phyloP scores from a whole-genome alignment of 2,329 filamentous ascomycete species.

The Emergomyces orientalis region DNA sequence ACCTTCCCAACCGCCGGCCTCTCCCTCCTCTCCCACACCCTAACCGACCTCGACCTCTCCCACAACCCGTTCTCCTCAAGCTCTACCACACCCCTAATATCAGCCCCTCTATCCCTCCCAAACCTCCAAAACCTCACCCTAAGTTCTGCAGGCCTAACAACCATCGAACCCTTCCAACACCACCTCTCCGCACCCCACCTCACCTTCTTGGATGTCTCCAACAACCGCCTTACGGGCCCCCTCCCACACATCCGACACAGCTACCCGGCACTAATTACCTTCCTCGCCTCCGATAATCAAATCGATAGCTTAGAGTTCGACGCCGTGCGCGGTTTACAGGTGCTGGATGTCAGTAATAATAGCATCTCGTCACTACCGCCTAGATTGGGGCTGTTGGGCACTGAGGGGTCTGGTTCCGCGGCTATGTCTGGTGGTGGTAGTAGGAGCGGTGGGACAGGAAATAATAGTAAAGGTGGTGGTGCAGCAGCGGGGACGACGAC shows the following conservation, averaged over 20 bases:
- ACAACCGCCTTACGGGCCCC: conserved; percentile 63
- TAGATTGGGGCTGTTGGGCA: conserved; percentile 66
- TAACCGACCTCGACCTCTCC: conserved; percentile 64
- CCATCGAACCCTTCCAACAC: conserved; percentile 55
- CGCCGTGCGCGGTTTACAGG: conserved; percentile 61
- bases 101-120: conserved; percentile 58
- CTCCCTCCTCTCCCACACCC: conserved; percentile 58
- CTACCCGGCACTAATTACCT: conserved; percentile 61
- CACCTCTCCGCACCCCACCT: conserved; percentile 65
- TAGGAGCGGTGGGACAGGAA: background rate
- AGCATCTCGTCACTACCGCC: conserved; percentile 75
- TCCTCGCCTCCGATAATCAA: conserved; percentile 72
- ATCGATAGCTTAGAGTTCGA: conserved; percentile 64
- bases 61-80: conserved; percentile 64
- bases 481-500: conserved; percentile 23
- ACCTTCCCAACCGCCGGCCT: conserved; percentile 59
- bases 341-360: conserved; percentile 75
- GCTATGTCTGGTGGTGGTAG: conserved; percentile 14
- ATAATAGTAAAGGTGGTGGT: background rate
- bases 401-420: conserved; percentile 35
- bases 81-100: conserved; percentile 55
- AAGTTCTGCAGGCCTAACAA: conserved; percentile 61
- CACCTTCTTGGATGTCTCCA: conserved; percentile 67
- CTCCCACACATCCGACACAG: conserved; percentile 57
- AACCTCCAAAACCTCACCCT: conserved; percentile 69